phyloP scores from a whole-genome alignment of 2,329 filamentous ascomycete species.

The Trichoderma semiorbis region DNA sequence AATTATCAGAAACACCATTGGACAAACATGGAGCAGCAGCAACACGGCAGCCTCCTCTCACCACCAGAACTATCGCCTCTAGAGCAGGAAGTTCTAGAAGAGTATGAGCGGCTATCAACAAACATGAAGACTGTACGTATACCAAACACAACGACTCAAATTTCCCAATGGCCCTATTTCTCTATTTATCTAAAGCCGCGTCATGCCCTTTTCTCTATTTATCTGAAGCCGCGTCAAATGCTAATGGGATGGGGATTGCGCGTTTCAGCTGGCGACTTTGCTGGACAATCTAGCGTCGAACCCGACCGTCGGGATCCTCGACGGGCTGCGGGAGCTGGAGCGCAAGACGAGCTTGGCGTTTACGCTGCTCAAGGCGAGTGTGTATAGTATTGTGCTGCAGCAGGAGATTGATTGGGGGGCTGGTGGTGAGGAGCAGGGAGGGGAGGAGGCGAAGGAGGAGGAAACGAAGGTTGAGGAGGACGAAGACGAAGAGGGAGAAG shows the following conservation, averaged over 20 bases:
- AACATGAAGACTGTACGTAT: slow-evolving; percentile 83
- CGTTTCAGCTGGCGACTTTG: slow-evolving; percentile 48
- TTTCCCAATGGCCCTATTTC: not conserved
- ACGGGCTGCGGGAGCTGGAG: slow-evolving; percentile 83
- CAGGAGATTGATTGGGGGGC: slow-evolving; percentile 81
- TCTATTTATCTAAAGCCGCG: not conserved
- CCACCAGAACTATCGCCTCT: slow-evolving; percentile 66
- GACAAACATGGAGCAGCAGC: slow-evolving; percentile 22
- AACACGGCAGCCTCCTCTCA: slow-evolving; percentile 32
- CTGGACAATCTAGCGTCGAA: slow-evolving; percentile 63
- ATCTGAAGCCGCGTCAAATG: not conserved
- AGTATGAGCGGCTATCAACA: slow-evolving; percentile 81
- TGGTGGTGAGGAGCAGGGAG: slow-evolving; percentile 15
- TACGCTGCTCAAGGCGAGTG: slow-evolving; percentile 93
- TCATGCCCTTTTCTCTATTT: not conserved
- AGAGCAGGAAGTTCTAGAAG: slow-evolving; percentile 91
- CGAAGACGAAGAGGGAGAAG: not conserved
- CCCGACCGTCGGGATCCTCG: slow-evolving; percentile 77
- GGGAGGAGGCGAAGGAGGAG: not conserved
- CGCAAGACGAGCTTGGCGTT: slow-evolving; percentile 93
- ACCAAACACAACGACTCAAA: not conserved
- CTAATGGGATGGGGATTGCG: not conserved
- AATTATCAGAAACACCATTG: not conserved
- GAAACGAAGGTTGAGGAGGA: not conserved
- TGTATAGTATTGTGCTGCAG: slow-evolving; percentile 97